A percentile compares a stretch with the other conserved stretches of the same genome.
phyloP scores from a whole-genome alignment of 352 stramenopile genomes.

The Globisporangium polare region DNA sequence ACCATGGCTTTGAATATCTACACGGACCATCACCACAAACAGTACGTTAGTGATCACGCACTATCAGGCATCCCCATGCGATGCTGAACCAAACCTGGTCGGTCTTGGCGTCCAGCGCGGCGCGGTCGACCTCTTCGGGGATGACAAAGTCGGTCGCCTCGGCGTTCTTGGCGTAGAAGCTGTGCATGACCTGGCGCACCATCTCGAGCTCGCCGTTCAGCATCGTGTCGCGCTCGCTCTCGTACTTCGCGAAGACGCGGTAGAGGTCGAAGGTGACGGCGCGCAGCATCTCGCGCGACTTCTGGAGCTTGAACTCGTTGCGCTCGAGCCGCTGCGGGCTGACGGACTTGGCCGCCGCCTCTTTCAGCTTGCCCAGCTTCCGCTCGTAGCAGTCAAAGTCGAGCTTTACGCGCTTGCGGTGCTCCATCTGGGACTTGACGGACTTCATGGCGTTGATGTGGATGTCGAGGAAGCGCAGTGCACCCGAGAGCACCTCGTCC shows the following conservation, averaged over 20 bases:
- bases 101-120: slow-evolving; percentile 36
- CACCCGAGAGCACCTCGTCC: slow-evolving; percentile 58
- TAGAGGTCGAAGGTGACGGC: slow-evolving; percentile 63
- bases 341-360: slow-evolving; percentile 9
- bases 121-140: slow-evolving; percentile 47
- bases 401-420: slow-evolving; percentile 63
- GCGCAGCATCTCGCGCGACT: slow-evolving; percentile 39
- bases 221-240: slow-evolving; percentile 72
- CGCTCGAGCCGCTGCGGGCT: slow-evolving; percentile 39
- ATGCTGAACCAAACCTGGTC: slow-evolving; percentile 29
- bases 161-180: slow-evolving; percentile 72
- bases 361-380: slow-evolving; percentile 39
- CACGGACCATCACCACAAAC: neutral
- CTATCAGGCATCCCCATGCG: neutral
- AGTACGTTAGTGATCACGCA: neutral
- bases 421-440: slow-evolving; percentile 62
- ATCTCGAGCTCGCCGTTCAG: slow-evolving; percentile 75
- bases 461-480: slow-evolving; percentile 64
- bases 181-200: slow-evolving; percentile 78
- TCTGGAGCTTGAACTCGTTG: slow-evolving; percentile 53
- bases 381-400: slow-evolving; percentile 69
- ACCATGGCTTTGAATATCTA: slow-evolving; percentile 64
- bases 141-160: slow-evolving; percentile 67
- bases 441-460: slow-evolving; percentile 78
- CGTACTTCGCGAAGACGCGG: slow-evolving; percentile 73